Base-by-base conservation (phyloP, 1,284 basidiomycete species). In the Athelia sp. region DNA sequence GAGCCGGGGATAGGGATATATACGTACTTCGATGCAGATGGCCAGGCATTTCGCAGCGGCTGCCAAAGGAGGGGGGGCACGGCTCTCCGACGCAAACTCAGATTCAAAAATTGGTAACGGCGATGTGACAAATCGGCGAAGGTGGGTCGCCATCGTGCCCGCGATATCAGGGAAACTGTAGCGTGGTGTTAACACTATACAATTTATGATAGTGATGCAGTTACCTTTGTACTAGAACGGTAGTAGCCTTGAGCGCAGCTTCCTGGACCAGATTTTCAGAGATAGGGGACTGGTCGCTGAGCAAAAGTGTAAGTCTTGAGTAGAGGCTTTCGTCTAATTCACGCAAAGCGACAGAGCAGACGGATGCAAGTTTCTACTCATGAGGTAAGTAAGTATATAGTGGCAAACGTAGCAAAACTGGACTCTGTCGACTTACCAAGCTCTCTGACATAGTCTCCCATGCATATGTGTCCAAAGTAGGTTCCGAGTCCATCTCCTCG, bases 41-140 rank as follows among this genome's bases (percentile, higher is more conserved):
- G 92, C 88, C 29, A 98, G 75, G 58, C 92, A 94, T 61, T 88
- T 91, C 1, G 94, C 93, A 2, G 93, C 92, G 1, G 93, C 87
- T 24, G 82, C 75, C 14, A 97, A 74, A 10, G 89, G 83, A 1
- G 89, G 85, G 2, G 89, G 84, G 0, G 87, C 81, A 34, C 82
- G 76, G 24, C 81, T 82, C 52, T 87, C 85, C 10, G 81, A 79
- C 11, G 79, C 81, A 66, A 92, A 90, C 58, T 90, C 85, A 58
- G 87, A 86, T 59, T 95, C 89, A 58, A 97, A 93, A 29, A 94
- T 87, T 0, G 90, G 83, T 34, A 96, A 69, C 4, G 94, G 93
- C 1, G 87, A 88, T 9, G 91, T 93, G 22, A 96, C 83, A 57
- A 97, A 95, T 45, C 87, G 85, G 26, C 94, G 84, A 34, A 98